phyloP scores from a whole-genome alignment of 371 early-diverging fungal genomes.

The Actinomucor elegans region DNA sequence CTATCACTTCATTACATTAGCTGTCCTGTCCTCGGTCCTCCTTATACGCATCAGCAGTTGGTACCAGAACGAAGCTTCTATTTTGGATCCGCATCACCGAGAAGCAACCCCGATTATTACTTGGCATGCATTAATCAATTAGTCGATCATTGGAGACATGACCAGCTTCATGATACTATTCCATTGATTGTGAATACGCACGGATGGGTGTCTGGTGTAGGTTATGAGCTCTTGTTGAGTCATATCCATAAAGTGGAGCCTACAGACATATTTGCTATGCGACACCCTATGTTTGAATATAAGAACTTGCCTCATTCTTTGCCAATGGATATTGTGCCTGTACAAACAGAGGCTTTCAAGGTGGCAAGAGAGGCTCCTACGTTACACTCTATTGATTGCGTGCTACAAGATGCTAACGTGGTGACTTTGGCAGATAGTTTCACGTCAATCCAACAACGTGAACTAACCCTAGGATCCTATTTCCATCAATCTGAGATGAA shows the following conservation, averaged over 20 bases:
- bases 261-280: conserved; percentile 51
- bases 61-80: conserved; percentile 60
- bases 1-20: conserved; percentile 68
- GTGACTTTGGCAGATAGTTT: conserved; percentile 31
- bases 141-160: conserved; percentile 47
- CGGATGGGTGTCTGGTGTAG: conserved; percentile 83
- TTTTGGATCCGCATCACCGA: conserved; percentile 66
- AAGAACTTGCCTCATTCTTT: conserved; percentile 42
- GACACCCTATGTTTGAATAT: conserved; percentile 6
- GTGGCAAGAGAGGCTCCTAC: conserved; percentile 4
- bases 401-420: conserved; percentile 1
- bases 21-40: conserved; percentile 71
- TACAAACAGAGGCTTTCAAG: not conserved
- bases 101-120: conserved; percentile 71
- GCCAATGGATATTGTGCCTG: conserved; percentile 14
- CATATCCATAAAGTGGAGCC: conserved; percentile 54
- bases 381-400: conserved; percentile 21
- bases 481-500: conserved; percentile 24
- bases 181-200: conserved; percentile 83
- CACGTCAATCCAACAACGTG: conserved; percentile 59
- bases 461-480: conserved; percentile 51
- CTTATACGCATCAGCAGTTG: conserved; percentile 69
- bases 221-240: conserved; percentile 66
- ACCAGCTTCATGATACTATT: conserved; percentile 31
- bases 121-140: conserved; percentile 59